These are phyloP conservation scores for Phalaenopsis aphrodite DNA, from an alignment of 106 monocot species.

Conservation along the genomic window DNA sequence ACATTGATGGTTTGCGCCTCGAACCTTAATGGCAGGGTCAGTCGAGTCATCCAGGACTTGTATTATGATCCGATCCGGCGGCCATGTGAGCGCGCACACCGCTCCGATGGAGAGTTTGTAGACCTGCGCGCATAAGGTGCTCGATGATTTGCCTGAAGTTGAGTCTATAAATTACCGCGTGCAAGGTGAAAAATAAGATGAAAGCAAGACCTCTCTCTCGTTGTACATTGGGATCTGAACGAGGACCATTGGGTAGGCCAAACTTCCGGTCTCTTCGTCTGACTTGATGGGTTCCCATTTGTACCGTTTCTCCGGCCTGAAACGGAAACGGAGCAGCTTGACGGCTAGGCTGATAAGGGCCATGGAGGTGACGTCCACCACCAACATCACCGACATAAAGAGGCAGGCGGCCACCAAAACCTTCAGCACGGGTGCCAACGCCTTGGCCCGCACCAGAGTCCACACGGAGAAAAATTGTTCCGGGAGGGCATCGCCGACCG, in stretches of 20 bases:
- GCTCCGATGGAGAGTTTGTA: conserved; percentile 50
- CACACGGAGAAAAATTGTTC: background rate
- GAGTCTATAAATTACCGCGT: background rate
- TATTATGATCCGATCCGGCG: conserved; percentile 39
- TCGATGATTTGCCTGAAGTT: background rate
- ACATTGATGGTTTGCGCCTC: background rate
- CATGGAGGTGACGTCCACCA: conserved; percentile 28
- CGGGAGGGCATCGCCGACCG: background rate
- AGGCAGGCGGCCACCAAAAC: conserved; percentile 25
- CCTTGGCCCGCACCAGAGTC: conserved; percentile 1
- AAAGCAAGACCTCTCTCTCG: conserved; percentile 27
- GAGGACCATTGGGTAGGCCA: conserved; percentile 43
- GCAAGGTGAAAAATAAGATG: background rate
- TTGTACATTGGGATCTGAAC: conserved; percentile 59
- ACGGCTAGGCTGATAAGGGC: conserved; percentile 29
- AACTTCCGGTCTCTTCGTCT: conserved; percentile 27
- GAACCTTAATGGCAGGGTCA: conserved; percentile 38
- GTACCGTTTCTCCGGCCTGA: conserved; percentile 36
- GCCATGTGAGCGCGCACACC: conserved; percentile 51
- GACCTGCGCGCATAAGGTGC: conserved; percentile 21
- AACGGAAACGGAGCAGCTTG: conserved; percentile 27
- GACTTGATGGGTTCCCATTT: conserved; percentile 30
- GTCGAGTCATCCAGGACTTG: conserved; percentile 58
- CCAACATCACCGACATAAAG: conserved; percentile 38
- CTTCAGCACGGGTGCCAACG: conserved; percentile 27